Conservation (phyloP, 768 basidiomycete species). For the Kondoa malvinella region DNA sequence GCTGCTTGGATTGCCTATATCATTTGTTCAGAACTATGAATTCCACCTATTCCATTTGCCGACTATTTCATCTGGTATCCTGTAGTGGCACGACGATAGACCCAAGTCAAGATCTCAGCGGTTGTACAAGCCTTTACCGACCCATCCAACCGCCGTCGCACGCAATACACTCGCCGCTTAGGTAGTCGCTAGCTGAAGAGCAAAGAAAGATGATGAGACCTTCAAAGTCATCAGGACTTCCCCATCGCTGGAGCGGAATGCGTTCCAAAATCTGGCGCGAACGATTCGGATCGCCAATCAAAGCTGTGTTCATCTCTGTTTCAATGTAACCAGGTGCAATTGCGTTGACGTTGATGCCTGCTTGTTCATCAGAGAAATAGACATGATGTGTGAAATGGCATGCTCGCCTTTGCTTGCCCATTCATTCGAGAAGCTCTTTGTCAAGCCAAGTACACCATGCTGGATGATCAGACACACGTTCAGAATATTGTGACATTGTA, state of each 20-base stretch:
- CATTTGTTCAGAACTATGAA: no score
- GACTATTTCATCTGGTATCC: no score
- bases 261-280: no score
- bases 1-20: no score
- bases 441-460: conserved; percentile 44
- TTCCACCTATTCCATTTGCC: no score
- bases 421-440: conserved; percentile 81
- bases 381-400: no score
- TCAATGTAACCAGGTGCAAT: conserved; percentile 50
- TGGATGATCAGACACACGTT: neutral
- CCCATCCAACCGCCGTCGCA: conserved; percentile 65
- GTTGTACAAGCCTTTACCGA: no score
- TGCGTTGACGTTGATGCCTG: conserved; percentile 75
- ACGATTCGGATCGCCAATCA: no score
- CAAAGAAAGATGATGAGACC: conserved; percentile 56
- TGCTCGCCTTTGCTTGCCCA: conserved; percentile 77
- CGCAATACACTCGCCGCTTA: conserved; percentile 52
- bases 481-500: neutral
- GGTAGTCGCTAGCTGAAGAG: conserved; percentile 51
- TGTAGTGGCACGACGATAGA: no score
- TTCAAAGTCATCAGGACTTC: conserved; percentile 56
- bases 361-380: no score
- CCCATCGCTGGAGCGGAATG: conserved; percentile 51
- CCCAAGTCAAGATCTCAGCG: no score
- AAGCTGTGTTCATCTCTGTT: no score